Conservation (phyloP, 371 early-diverging fungal species). For the Mucor ambiguus region DNA sequence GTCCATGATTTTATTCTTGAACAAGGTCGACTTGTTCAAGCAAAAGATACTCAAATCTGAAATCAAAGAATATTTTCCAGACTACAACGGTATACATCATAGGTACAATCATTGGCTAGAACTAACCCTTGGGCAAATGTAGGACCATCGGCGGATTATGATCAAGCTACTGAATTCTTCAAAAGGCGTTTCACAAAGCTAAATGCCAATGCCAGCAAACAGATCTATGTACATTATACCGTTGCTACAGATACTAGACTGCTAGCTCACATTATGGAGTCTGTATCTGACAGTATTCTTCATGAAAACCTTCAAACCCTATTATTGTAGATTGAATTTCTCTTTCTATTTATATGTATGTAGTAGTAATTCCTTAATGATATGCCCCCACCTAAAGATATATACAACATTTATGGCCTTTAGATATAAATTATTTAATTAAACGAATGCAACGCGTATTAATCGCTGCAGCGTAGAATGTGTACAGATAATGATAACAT, state of each 20-base stretch:
- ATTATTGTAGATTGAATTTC: conserved; percentile 20
- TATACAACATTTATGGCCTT: background rate
- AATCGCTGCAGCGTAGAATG: background rate
- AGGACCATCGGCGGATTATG: conserved; percentile 28
- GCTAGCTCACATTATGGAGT: conserved; percentile 53
- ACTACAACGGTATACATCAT: conserved; percentile 63
- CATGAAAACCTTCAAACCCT: conserved; percentile 40
- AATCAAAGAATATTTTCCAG: conserved; percentile 83
- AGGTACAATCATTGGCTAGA: too few relatives aligned
- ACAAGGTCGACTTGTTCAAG: conserved; percentile 93
- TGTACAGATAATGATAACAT: too few relatives aligned
- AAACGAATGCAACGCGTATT: background rate
- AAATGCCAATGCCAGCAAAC: conserved; percentile 41
- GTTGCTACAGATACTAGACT: conserved; percentile 57
- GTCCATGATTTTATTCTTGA: conserved; percentile 91
- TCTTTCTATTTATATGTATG: background rate
- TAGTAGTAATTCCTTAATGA: background rate
- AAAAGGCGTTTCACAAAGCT: conserved; percentile 23
- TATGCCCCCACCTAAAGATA: background rate
- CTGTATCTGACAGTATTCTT: conserved; percentile 56
- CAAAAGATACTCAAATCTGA: conserved; percentile 78
- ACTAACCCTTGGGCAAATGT: background rate
- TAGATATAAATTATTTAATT: too few relatives aligned
- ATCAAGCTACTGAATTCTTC: conserved; percentile 30
- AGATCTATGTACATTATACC: conserved; percentile 58